These are phyloP conservation scores for Bondarzewia mesenterica DNA, from an alignment of 1,284 basidiomycete genomes.

Conservation along the genomic window DNA sequence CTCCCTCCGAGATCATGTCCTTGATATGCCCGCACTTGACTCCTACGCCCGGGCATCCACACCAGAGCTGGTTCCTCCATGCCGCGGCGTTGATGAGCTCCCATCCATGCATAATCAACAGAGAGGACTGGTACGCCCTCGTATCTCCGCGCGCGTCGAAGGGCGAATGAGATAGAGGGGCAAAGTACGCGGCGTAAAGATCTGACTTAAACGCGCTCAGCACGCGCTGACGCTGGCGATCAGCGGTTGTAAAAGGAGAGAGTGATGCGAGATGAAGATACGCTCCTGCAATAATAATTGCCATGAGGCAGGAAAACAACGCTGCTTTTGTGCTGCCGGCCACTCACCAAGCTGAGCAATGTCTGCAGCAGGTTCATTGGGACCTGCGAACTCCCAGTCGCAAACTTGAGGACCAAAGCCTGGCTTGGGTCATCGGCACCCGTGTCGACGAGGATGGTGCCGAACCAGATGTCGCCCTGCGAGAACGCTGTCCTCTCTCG, in stretches of 20 bases:
- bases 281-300: not conserved
- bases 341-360: slow-evolving; percentile 3
- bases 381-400: slow-evolving; percentile 5
- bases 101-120: slow-evolving; percentile 4
- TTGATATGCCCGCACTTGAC: slow-evolving; percentile 4
- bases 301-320: not conserved
- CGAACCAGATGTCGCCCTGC: slow-evolving; percentile 6
- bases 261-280: slow-evolving; percentile 2
- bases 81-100: slow-evolving; percentile 5
- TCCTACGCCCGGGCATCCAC: not conserved
- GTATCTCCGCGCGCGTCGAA: not conserved
- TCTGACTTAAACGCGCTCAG: not conserved
- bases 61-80: slow-evolving; percentile 3
- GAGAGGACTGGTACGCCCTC: not conserved
- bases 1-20: not conserved
- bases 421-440: not conserved
- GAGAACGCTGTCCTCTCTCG: slow-evolving; percentile 1
- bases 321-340: not conserved
- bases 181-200: not conserved
- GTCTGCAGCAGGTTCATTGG: slow-evolving; percentile 3
- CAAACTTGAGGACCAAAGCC: slow-evolving; percentile 1
- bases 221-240: not conserved
- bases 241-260: not conserved
- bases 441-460: slow-evolving; percentile 2
- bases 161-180: not conserved